These are phyloP conservation scores for Metarhizium sp. DNA, from an alignment of 2,329 filamentous ascomycete species.

Conservation along the genomic window DNA sequence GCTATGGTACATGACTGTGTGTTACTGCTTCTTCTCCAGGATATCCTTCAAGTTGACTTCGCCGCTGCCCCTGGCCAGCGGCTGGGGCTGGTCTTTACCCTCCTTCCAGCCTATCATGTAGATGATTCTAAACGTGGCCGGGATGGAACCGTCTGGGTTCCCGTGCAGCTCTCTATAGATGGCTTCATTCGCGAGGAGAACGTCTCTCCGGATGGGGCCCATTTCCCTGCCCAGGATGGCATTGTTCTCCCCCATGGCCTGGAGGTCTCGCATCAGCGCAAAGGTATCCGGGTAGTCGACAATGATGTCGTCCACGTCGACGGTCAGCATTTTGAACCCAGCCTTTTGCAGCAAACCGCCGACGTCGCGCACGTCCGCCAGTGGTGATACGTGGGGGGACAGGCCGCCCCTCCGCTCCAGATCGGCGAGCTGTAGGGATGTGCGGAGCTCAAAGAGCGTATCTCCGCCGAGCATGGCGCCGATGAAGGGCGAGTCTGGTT, in stretches of 20 bases:
- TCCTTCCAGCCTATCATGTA: constrained; percentile 99
- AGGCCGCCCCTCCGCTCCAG: constrained; percentile 86
- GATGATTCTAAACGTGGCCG: constrained; percentile 89
- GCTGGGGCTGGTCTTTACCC: constrained; percentile 66
- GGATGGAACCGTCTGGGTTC: constrained; percentile 65
- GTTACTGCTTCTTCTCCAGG: constrained; percentile 34
- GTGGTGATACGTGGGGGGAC: constrained; percentile 78
- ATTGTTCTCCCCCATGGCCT: constrained; percentile 94
- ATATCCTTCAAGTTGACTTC: constrained; percentile 85
- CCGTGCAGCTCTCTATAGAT: constrained; percentile 87
- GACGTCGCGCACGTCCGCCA: constrained; percentile 87
- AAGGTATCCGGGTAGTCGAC: constrained; percentile 90
- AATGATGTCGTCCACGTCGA: constrained; percentile 94
- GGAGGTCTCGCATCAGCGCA: constrained; percentile 84
- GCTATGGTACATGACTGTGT: not conserved
- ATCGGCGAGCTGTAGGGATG: constrained; percentile 86
- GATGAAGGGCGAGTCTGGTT: constrained; percentile 85
- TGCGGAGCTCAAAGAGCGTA: constrained; percentile 85
- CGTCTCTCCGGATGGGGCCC: constrained; percentile 68
- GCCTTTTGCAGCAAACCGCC: constrained; percentile 79
- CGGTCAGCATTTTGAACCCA: constrained; percentile 91
- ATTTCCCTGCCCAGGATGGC: constrained; percentile 79
- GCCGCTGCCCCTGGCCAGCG: constrained; percentile 74
- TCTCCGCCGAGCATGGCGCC: constrained; percentile 96
- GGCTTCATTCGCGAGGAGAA: constrained; percentile 75